Evolutionary conservation across 2,329 filamentous ascomycete genomes (phyloP).

Genomic region (Paecilomyces sp.): DNA sequence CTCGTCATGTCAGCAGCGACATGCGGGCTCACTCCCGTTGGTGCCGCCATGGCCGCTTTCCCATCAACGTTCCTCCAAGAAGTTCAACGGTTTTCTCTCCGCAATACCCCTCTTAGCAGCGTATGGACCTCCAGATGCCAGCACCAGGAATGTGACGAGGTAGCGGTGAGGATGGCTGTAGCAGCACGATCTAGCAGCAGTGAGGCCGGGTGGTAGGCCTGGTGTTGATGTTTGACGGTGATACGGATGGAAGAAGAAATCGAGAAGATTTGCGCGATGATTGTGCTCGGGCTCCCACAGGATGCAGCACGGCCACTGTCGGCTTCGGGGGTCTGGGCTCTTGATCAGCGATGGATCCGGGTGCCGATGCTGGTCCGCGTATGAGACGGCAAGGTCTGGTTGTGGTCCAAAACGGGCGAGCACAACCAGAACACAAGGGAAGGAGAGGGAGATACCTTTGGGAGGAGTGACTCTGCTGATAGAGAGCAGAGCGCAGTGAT

Average conservation of each 20-base stretch:
- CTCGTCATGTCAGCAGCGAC: slow-evolving; percentile 51
- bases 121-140: neutral
- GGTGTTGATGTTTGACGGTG: slow-evolving; percentile 11
- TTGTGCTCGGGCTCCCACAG: slow-evolving; percentile 4
- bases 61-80: slow-evolving; percentile 18
- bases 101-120: neutral
- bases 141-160: neutral
- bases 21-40: slow-evolving; percentile 42
- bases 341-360: neutral
- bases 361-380: neutral
- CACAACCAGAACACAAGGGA: neutral
- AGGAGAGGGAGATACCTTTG: neutral
- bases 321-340: neutral
- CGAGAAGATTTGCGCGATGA: slow-evolving; percentile 30
- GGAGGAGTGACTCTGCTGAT: neutral
- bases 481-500: neutral
- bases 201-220: slow-evolving; percentile 4
- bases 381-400: neutral
- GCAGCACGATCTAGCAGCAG: slow-evolving; percentile 1
- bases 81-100: neutral
- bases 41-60: slow-evolving; percentile 35
- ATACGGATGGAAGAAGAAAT: slow-evolving; percentile 14
- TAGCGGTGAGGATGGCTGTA: neutral
- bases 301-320: neutral
- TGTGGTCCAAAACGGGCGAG: neutral